Base-by-base conservation (phyloP, 495 filamentous ascomycete species). In the Bathelium albidoporum region DNA sequence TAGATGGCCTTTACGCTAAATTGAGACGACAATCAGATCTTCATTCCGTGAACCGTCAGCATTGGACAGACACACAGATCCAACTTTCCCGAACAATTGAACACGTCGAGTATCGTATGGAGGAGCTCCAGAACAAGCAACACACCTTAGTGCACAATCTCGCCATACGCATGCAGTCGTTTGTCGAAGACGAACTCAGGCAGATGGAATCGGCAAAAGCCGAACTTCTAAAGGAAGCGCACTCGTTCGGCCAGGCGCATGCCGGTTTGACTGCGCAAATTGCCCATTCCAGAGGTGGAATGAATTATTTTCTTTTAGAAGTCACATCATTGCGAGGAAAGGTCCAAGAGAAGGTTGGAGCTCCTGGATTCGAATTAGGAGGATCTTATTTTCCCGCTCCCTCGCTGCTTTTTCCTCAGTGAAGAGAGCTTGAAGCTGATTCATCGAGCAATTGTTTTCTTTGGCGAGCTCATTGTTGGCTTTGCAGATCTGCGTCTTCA, bases 281-380 rank as follows among this genome's bases (percentile, higher is more conserved):
- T 20, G 77, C 81, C 26, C 76, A 81, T 55, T 86, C 90, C 2
- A 90, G 89, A 68, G 85, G 91, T 60, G 87, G 93, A 63, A 95
- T 96, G 90, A 91, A 97, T 67, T 77, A 81, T 29, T 87, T 96
- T 26, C 81, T 98, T 2, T 92, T 93, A 67, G 94, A 95, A 69
- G 95, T 97, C 72, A 91, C 94, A 70, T 82, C 82, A 43, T 80
- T 97, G 31, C 82, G 94, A 28, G 88, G 95, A 73, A 86, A 89
- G 55, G 88, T 97, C 20, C 96, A 96, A 74, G 75, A 81, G 36
- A 86, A 86, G 52, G 89, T 97, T 36, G 90, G 90, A 2, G 85
- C 90, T 67, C 92, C 92, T 2, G n/a, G n/a, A n/a, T n/a, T n/a
- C n/a, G n/a, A n/a, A n/a, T n/a, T n/a, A n/a, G n/a, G n/a, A n/a